Evolutionary conservation across 208 protist genomes (phyloP), one percentile per base, ranked within the genome.

Genomic region (Leishmania major): DNA sequence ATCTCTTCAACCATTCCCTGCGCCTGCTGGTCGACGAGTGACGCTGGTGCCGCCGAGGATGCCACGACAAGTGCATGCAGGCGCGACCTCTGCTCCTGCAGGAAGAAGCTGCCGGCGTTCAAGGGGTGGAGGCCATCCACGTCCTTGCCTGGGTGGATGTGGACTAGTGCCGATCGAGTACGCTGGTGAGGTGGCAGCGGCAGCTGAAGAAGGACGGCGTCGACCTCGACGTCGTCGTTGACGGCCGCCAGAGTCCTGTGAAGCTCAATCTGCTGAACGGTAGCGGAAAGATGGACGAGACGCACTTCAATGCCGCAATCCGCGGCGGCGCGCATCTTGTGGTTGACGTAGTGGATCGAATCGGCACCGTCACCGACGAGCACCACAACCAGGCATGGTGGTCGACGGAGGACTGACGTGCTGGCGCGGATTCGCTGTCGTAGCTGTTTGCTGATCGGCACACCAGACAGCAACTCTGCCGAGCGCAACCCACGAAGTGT

Each of bases 41-140:
- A 5, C 22, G 69, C 11, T 37, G 25, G 35, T 6, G 75, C 55
- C 73, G 35, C n/a, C 40, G 40, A 55, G 45, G 69, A 71, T 43
- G 43, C 70, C 13, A 60, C 11, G 25, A 67, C 43, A 40, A 82
- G 6, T 13, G 79, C 60, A 35, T 80, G 22, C 28, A 82, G 25
- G 3, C 78, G 79, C 22, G 96, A 88, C 40, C 80, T 92, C 72
- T 92, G 77, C 49, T 97, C 95, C 31, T 90, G 87, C 74, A 93
- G 47, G 53, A 92, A 93, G 40, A 92, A 82, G 64, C 90, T 96
- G 75, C 98, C 98, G 25, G 98, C 91, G 84, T 98, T 99, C 6
- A 94, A 75, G 31, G 96, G 93, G 77, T 97, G 91, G 57, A 99
- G 98, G 8, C 96, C 98, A 82, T 99, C 98, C 59, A 99, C 96